phyloP scores from a whole-genome alignment of 805 yeast species.

The Kodamaea neixiangensis region DNA sequence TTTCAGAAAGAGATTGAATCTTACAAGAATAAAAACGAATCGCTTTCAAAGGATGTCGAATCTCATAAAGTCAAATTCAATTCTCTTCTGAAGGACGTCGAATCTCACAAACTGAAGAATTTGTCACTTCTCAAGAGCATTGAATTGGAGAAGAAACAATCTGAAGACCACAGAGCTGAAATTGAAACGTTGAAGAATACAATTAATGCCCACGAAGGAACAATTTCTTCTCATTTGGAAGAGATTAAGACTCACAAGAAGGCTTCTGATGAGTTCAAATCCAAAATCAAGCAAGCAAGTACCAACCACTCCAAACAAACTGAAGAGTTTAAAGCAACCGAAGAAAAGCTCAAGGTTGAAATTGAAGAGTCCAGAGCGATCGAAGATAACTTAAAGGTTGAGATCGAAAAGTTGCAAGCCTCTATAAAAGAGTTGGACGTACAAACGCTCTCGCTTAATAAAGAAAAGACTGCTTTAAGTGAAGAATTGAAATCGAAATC shows the following conservation, averaged over 20 bases:
- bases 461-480: not conserved
- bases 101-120: not conserved
- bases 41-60: not conserved
- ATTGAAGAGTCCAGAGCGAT: too few relatives aligned
- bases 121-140: not conserved
- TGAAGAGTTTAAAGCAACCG: not conserved
- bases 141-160: not conserved
- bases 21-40: not conserved
- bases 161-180: not conserved
- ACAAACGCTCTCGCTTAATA: not conserved
- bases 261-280: not conserved
- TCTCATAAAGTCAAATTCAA: not conserved
- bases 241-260: slow-evolving; percentile 1
- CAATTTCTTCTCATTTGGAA: not conserved
- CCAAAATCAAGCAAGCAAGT: not conserved
- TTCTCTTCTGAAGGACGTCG: not conserved
- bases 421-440: not conserved
- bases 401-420: not conserved
- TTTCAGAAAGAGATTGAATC: not conserved
- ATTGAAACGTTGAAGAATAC: not conserved
- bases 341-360: not conserved
- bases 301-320: not conserved
- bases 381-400: not conserved
- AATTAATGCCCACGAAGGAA: not conserved
- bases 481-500: not conserved